Evolutionary conservation across 2,329 filamentous ascomycete species (phyloP), one percentile per base, ranked within the genome.

Genomic region (Diplocarpon mali): DNA sequence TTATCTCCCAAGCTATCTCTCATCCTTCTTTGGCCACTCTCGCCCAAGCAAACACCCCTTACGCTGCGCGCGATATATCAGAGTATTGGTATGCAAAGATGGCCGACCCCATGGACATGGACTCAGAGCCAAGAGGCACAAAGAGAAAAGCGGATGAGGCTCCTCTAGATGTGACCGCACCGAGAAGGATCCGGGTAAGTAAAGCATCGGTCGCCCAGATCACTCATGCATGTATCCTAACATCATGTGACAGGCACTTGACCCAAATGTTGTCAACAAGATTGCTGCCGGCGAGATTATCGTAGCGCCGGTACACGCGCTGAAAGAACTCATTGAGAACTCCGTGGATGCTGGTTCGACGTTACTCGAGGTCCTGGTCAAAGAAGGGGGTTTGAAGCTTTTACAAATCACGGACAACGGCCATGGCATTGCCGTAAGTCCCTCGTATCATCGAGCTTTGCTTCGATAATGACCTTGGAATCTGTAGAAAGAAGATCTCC

Each of bases 231-330:
- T 27, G 30, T 29, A 30, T 41, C 10, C 29, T 31, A 27, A 15
- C 11, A 59, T 30, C 58, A 61, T 46, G 55, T 60, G n/a, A 57
- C 64, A 94, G 80, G 84, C 90, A 12, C 75, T 98, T 20, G 85
- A 94, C 58, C 80, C 85, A 51, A 83, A 92, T 67, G 92, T 98
- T 16, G 85, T 98, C 53, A 98, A 96, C 70, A 98, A 96, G 64
- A 98, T 98, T 55, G 92, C 92, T 1, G 92, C 92, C 0, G 92
- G 92, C 15, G 92, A 98, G 64, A 98, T 98, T 57, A 98, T 98
- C 49, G 88, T 98, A 39, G 90, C 92, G 2, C 93, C 92, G 0
- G 88, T 95, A 24, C 87, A 98, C 64, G 92, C 93, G 2, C 66
- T 98, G 46, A 98, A 98, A 65, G 92, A 98, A 63, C 70, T 98